Conservation (phyloP, 345 rosid species). For the Eucalyptus paniculata region DNA sequence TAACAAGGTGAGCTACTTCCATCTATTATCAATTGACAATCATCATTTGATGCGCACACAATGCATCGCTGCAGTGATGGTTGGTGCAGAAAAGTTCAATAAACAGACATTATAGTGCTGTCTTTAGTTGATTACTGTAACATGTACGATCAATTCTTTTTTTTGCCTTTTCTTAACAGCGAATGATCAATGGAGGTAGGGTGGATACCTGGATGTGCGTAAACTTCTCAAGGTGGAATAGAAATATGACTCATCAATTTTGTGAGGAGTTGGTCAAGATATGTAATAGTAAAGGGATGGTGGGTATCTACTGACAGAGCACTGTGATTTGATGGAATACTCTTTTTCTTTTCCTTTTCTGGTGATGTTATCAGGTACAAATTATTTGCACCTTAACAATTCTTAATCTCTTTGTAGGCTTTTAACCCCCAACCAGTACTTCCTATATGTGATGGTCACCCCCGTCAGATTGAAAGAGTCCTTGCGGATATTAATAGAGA, state of each 20-base stretch:
- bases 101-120: not conserved
- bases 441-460: constrained; percentile 5
- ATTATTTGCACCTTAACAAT: not conserved
- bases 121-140: not conserved
- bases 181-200: constrained; percentile 65
- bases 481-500: constrained; percentile 18
- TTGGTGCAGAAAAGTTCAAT: not conserved
- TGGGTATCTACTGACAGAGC: not conserved
- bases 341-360: not conserved
- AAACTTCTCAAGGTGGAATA: constrained; percentile 12
- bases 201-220: constrained; percentile 58
- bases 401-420: constrained; percentile 5
- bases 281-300: constrained; percentile 74
- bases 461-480: constrained; percentile 27
- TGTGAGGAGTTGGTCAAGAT: constrained; percentile 28
- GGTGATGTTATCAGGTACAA: not conserved
- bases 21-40: not conserved
- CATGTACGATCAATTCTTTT: not conserved
- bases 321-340: not conserved
- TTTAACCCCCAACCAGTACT: constrained; percentile 24
- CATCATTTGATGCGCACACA: not conserved
- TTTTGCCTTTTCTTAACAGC: constrained; percentile 15
- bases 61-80: not conserved
- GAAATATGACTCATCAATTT: constrained; percentile 13
- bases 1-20: constrained; percentile 26